These are phyloP conservation scores for Crithidia sp. DNA, from an alignment of 208 protist species.

Conservation along the genomic window DNA sequence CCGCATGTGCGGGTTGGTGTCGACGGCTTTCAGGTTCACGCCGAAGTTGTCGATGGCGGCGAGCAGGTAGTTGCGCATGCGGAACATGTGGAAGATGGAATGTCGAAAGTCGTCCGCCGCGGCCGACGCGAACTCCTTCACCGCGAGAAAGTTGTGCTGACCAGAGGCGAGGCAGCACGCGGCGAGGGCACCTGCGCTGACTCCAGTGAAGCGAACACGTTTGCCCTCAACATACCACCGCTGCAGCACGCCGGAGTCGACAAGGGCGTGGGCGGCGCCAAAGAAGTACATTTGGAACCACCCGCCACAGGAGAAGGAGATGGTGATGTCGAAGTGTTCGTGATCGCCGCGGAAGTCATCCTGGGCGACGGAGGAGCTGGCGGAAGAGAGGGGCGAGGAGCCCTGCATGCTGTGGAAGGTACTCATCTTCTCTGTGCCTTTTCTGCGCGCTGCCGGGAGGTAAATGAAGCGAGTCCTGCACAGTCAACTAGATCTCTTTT, in stretches of 20 bases:
- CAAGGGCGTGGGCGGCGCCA: constrained; percentile 72
- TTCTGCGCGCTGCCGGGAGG: not conserved
- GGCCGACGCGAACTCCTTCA: constrained; percentile 42
- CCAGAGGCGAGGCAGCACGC: constrained; percentile 52
- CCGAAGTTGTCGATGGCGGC: constrained; percentile 52
- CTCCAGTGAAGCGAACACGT: constrained; percentile 67
- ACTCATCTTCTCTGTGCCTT: not conserved
- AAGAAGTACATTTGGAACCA: constrained; percentile 89
- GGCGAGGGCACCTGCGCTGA: constrained; percentile 62
- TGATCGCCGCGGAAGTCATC: constrained; percentile 8
- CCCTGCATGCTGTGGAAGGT: not conserved
- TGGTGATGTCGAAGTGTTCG: constrained; percentile 53
- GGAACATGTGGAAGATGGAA: constrained; percentile 52
- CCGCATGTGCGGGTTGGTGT: constrained; percentile 36
- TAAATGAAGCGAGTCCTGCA: no score
- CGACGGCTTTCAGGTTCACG: constrained; percentile 39
- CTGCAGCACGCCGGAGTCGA: constrained; percentile 65
- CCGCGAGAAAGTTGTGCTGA: constrained; percentile 45
- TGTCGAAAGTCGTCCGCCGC: constrained; percentile 52
- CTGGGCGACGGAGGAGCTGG: not conserved
- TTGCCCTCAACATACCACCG: constrained; percentile 51
- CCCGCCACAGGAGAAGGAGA: constrained; percentile 76
- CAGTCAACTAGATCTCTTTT: no score
- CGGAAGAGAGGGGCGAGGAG: not conserved
- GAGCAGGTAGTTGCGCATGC: constrained; percentile 50